Conservation (phyloP, 371 early-diverging fungal genomes). For the Mucor irregularis region DNA sequence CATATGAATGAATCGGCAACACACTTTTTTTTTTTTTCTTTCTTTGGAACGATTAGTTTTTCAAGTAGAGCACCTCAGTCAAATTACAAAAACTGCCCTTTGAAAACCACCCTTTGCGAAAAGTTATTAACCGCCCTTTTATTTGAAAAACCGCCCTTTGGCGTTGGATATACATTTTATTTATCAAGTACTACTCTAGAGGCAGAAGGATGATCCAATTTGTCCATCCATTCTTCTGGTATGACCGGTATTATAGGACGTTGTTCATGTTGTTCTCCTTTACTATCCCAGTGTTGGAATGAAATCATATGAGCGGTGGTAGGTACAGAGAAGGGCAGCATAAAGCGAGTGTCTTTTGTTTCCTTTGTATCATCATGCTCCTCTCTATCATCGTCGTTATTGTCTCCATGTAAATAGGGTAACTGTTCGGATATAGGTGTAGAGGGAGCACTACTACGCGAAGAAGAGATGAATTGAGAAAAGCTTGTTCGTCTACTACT, state of each 20-base stretch:
- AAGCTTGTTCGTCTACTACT: slow-evolving; percentile 17
- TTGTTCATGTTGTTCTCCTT: slow-evolving; percentile 12
- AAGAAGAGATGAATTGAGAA: no score
- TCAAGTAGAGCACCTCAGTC: not conserved
- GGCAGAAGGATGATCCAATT: no score
- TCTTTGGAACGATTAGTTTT: not conserved
- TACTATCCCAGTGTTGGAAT: not conserved
- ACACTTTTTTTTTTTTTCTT: slow-evolving; percentile 1
- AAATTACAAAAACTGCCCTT: no score
- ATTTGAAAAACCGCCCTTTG: no score
- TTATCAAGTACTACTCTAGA: no score
- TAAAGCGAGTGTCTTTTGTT: slow-evolving; percentile 48
- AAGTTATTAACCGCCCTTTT: no score
- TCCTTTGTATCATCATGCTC: slow-evolving; percentile 47
- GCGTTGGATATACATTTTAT: no score
- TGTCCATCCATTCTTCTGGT: slow-evolving; percentile 45
- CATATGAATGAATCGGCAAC: not conserved
- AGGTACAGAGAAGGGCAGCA: slow-evolving; percentile 59
- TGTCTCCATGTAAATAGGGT: not conserved
- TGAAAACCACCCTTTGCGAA: no score
- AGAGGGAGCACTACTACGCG: slow-evolving; percentile 20
- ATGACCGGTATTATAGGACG: slow-evolving; percentile 30
- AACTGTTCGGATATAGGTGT: slow-evolving; percentile 12
- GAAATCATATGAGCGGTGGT: slow-evolving; percentile 39
- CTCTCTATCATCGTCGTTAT: slow-evolving; percentile 32